A percentile compares a stretch with the other conserved stretches of the same genome.
phyloP scores from a whole-genome alignment of 2,329 filamentous ascomycete genomes.

The Drechmeria coniospora region DNA sequence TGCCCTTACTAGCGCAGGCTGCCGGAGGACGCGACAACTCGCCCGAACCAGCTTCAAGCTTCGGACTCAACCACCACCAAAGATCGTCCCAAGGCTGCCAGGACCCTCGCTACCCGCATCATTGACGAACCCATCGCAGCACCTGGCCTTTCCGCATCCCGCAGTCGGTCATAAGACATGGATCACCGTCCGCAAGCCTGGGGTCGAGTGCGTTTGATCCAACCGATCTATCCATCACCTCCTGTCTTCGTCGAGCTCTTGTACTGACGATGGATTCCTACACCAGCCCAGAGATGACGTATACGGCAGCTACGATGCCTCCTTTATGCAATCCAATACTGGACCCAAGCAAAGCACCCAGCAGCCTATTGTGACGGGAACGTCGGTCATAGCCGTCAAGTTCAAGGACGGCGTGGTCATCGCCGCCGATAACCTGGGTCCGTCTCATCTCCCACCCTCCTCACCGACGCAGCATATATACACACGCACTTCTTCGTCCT shows the following conservation, averaged over 20 bases:
- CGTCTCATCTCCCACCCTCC: slow-evolving; percentile 8
- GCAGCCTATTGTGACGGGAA: slow-evolving; percentile 86
- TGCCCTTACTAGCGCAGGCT: no score
- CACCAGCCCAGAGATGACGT: slow-evolving; percentile 85
- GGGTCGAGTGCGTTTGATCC: slow-evolving; percentile 44
- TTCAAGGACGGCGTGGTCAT: slow-evolving; percentile 95
- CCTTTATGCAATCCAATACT: slow-evolving; percentile 56
- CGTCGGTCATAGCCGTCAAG: slow-evolving; percentile 87
- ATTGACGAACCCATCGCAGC: neutral
- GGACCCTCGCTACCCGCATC: no score
- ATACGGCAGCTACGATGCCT: slow-evolving; percentile 83
- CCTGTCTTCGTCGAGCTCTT: slow-evolving; percentile 3
- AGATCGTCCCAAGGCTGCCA: no score
- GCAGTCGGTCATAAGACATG: slow-evolving; percentile 35
- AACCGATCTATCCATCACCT: slow-evolving; percentile 3
- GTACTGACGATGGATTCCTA: slow-evolving; percentile 5
- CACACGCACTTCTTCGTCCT: neutral
- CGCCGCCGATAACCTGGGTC: slow-evolving; percentile 91
- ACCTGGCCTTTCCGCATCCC: slow-evolving; percentile 4
- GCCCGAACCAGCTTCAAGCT: no score
- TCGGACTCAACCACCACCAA: no score
- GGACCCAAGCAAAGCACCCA: slow-evolving; percentile 77
- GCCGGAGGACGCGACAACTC: no score
- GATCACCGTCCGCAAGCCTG: slow-evolving; percentile 60
- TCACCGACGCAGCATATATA: neutral